These are phyloP conservation scores for Ophiostoma triangulosporum DNA, from an alignment of 2,329 filamentous ascomycete genomes.

Conservation along the genomic window DNA sequence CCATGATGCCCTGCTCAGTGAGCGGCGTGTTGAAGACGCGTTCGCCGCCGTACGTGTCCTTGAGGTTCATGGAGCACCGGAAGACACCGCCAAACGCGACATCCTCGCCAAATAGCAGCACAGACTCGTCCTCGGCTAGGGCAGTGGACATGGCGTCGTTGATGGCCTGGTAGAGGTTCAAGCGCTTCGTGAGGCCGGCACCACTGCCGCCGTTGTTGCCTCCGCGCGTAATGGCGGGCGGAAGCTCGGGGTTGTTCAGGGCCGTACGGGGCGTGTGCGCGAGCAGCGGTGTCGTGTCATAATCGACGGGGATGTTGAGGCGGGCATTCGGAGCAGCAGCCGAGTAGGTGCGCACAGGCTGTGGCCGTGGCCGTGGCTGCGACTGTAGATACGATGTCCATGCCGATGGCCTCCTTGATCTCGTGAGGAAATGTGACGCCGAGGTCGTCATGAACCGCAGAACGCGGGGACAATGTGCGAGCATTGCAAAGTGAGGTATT, in stretches of 20 bases:
- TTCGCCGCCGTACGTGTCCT: constrained; percentile 73
- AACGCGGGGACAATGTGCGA: background rate
- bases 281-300: constrained; percentile 66
- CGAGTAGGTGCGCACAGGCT: constrained; percentile 28
- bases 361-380: background rate
- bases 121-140: constrained; percentile 68
- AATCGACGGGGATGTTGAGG: constrained; percentile 82
- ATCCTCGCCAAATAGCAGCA: constrained; percentile 90
- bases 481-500: background rate
- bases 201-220: constrained; percentile 33
- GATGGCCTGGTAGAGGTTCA: constrained; percentile 90
- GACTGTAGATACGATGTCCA: background rate
- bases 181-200: constrained; percentile 57
- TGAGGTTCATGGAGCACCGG: constrained; percentile 80
- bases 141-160: constrained; percentile 80
- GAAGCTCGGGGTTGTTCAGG: constrained; percentile 58
- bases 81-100: constrained; percentile 96
- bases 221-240: constrained; percentile 24
- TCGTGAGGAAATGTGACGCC: background rate
- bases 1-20: constrained; percentile 86
- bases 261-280: constrained; percentile 65
- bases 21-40: constrained; percentile 94
- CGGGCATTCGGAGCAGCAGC: constrained; percentile 41
- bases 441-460: background rate
- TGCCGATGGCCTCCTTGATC: background rate